phyloP scores from a whole-genome alignment of 106 monocot genomes.

The Apostasia shenzhenica region DNA sequence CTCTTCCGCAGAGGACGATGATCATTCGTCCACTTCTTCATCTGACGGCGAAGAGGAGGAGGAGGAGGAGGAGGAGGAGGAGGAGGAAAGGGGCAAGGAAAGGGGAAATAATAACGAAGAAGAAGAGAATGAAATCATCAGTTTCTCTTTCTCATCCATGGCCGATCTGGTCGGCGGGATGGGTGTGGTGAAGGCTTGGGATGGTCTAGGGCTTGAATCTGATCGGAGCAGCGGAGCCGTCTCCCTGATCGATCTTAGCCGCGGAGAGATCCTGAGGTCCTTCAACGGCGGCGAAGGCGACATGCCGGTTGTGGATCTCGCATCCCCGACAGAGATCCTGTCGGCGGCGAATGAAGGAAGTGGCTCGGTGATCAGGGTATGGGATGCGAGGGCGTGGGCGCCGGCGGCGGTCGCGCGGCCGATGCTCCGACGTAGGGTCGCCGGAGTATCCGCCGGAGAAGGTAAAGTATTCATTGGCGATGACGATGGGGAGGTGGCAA shows the following conservation, averaged over 20 bases:
- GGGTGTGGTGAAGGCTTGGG: slow-evolving; percentile 28
- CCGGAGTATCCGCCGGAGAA: background rate
- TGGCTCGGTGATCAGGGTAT: slow-evolving; percentile 11
- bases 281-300: background rate
- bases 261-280: slow-evolving; percentile 15
- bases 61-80: background rate
- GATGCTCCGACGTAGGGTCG: slow-evolving; percentile 4
- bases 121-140: background rate
- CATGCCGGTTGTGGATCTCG: background rate
- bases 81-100: background rate
- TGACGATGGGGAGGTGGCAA: background rate
- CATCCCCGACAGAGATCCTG: background rate
- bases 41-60: slow-evolving; percentile 8
- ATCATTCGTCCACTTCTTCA: slow-evolving; percentile 7
- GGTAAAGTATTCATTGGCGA: slow-evolving; percentile 9
- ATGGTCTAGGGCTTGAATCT: slow-evolving; percentile 15
- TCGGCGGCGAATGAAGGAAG: slow-evolving; percentile 1
- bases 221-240: background rate
- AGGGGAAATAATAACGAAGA: background rate
- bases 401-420: slow-evolving; percentile 3
- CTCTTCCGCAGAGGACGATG: slow-evolving; percentile 2
- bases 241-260: slow-evolving; percentile 14
- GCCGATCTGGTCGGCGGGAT: slow-evolving; percentile 10
- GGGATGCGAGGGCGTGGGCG: slow-evolving; percentile 20
- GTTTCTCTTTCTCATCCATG: slow-evolving; percentile 3